Evolutionary conservation across 768 basidiomycete genomes (phyloP).

Genomic region (Filobasidium floriforme): DNA sequence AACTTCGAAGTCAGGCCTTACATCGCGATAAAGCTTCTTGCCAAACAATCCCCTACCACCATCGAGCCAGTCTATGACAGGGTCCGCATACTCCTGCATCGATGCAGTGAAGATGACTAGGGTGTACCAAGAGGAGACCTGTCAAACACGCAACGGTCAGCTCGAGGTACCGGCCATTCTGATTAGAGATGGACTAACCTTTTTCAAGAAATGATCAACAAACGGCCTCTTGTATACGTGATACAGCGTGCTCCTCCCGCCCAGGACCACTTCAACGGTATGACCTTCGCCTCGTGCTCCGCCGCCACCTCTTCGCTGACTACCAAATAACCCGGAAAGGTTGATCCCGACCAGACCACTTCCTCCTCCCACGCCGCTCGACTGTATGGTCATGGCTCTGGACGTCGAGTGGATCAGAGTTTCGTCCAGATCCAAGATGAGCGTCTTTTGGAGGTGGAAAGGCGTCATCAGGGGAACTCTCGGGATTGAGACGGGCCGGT

Average conservation of each 20-base stretch:
- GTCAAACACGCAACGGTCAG: constrained; percentile 6
- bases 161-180: neutral
- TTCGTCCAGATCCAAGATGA: constrained; percentile 95
- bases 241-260: constrained; percentile 81
- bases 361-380: constrained; percentile 47
- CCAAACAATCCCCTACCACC: constrained; percentile 83
- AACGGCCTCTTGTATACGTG: constrained; percentile 98
- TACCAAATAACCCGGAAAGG: constrained; percentile 31
- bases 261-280: constrained; percentile 86
- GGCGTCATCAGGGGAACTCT: constrained; percentile 48
- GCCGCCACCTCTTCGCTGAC: constrained; percentile 26
- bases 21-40: constrained; percentile 85
- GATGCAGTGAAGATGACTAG: constrained; percentile 98
- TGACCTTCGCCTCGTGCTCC: constrained; percentile 56
- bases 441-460: constrained; percentile 79
- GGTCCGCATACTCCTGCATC: constrained; percentile 99
- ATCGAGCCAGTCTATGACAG: constrained; percentile 98
- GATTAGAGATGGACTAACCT: constrained; percentile 50
- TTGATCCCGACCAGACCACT: constrained; percentile 41
- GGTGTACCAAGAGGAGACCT: constrained; percentile 98
- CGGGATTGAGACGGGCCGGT: constrained; percentile 15
- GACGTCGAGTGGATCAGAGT: constrained; percentile 97
- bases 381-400: constrained; percentile 50
- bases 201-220: constrained; percentile 87
- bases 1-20: constrained; percentile 25